These are phyloP conservation scores for Epichloe sibirici DNA, from an alignment of 2,329 filamentous ascomycete species.

Conservation along the genomic window DNA sequence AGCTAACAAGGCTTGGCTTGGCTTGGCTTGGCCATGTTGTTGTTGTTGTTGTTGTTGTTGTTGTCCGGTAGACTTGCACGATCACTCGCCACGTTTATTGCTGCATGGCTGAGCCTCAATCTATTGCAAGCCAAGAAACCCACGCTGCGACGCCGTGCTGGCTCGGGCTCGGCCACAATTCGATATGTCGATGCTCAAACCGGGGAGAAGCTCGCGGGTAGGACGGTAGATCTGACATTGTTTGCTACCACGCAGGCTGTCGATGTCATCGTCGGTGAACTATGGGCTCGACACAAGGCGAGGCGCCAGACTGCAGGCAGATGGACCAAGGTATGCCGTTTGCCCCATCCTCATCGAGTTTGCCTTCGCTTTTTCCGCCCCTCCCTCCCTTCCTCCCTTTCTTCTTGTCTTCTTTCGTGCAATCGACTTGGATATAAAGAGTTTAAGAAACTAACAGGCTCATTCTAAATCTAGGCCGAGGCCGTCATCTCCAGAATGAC, in stretches of 20 bases:
- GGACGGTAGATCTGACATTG: conserved; percentile 72
- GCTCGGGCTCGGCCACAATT: conserved; percentile 12
- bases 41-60: no score
- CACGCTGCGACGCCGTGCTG: conserved; percentile 14
- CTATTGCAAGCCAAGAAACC: conserved; percentile 42
- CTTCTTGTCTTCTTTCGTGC: neutral
- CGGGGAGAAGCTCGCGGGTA: conserved; percentile 41
- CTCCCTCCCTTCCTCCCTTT: neutral
- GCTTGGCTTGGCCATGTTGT: neutral
- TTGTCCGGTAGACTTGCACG: conserved; percentile 33
- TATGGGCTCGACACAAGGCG: conserved; percentile 44
- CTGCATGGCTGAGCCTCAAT: conserved; percentile 44
- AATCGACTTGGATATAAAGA: no score
- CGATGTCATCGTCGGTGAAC: conserved; percentile 55
- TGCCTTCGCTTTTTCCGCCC: neutral
- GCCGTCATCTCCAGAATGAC: conserved; percentile 25
- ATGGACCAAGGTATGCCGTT: conserved; percentile 32
- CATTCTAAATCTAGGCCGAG: conserved; percentile 14
- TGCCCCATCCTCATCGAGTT: neutral
- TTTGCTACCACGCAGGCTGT: conserved; percentile 62
- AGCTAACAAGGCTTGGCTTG: neutral
- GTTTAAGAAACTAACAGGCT: neutral
- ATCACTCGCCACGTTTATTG: conserved; percentile 46
- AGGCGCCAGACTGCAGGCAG: conserved; percentile 31
- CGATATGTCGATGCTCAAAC: conserved; percentile 1